Conservation (phyloP, 768 basidiomycete species). For the Gloeostereum incarnatum region DNA sequence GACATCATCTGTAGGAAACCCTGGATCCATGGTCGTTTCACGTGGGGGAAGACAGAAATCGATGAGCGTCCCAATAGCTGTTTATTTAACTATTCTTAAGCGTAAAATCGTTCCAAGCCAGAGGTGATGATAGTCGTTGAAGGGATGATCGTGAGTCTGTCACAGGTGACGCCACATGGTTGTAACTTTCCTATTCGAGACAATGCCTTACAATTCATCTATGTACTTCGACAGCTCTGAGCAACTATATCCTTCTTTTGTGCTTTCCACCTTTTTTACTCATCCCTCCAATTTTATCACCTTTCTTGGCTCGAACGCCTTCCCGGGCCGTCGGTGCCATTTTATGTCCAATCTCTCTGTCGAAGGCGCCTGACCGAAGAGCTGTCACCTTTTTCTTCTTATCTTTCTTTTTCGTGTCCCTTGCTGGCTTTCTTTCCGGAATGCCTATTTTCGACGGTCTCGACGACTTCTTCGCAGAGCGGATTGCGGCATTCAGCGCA, state of each 20-base stretch:
- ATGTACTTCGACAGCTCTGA: no score
- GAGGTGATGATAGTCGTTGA: no score
- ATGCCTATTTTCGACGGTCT: constrained; percentile 70
- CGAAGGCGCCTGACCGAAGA: constrained; percentile 36
- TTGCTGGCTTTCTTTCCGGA: constrained; percentile 24
- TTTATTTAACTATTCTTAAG: no score
- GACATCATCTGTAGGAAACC: constrained; percentile 1
- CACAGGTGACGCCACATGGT: no score
- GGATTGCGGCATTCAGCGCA: constrained; percentile 65
- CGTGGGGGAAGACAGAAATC: no score
- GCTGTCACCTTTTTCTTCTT: constrained; percentile 21
- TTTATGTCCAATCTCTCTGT: constrained; percentile 46
- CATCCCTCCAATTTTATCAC: constrained; percentile 42
- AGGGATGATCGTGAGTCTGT: no score
- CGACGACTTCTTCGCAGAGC: constrained; percentile 75
- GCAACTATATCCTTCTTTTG: no score
- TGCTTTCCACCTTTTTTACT: constrained; percentile 46
- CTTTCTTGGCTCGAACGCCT: constrained; percentile 58
- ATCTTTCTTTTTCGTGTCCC: constrained; percentile 18
- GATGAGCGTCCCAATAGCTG: no score
- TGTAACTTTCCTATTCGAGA: no score
- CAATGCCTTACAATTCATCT: no score
- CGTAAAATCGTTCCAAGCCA: no score
- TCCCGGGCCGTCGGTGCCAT: constrained; percentile 32
- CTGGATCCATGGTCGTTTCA: constrained; percentile 1